Evolutionary conservation across 805 yeast species (phyloP), one percentile per base, ranked within the genome.

Genomic region (Soucietia sequanensis): DNA sequence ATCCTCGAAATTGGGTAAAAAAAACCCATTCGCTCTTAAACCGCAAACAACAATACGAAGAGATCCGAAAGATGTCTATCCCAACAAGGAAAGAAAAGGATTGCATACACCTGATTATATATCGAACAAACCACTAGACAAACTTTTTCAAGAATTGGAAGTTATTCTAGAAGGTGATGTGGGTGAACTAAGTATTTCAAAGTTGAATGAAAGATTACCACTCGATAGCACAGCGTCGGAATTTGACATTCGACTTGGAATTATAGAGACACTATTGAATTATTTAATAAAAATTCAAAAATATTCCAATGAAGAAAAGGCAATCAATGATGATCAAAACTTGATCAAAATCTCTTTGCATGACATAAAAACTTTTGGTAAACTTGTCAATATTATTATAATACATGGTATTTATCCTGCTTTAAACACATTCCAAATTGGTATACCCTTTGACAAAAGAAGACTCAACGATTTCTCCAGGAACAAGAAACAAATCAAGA

Each of bases 281-380:
- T 57, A 50, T 31, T 48, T 78, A n/a, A 27, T 46, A 2, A 46
- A 60, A 25, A 65, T 76, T 15, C 78, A 75, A 44, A 30, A 41
- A 4, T 38, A 60, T 2, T 60, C 80, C 3, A 34, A 38, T 18
- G 58, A 50, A 17, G 54, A 50, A 11, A 40, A 52, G 28, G 34
- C 38, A 10, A 35, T 33, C 5, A 27, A 33, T 5, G 30, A 30
- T 3, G 67, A 69, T 38, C 44, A 48, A 27, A 53, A 60, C 31
- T 44, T 75, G 32, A 67, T 84, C 8, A 66, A 83, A 6, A 81
- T 91, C 11, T 86, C 97, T 0, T 66, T 91, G 7, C 89, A 87
- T 48, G 98, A 93, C 54, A 80, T 91, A 72, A 84, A 80, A 52
- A 72, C 77, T 4, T 75, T 93, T 37, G 81, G 84, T 23, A 74